These are phyloP conservation scores for Phytophthora crassamura DNA, from an alignment of 352 stramenopile species.

Conservation along the genomic window DNA sequence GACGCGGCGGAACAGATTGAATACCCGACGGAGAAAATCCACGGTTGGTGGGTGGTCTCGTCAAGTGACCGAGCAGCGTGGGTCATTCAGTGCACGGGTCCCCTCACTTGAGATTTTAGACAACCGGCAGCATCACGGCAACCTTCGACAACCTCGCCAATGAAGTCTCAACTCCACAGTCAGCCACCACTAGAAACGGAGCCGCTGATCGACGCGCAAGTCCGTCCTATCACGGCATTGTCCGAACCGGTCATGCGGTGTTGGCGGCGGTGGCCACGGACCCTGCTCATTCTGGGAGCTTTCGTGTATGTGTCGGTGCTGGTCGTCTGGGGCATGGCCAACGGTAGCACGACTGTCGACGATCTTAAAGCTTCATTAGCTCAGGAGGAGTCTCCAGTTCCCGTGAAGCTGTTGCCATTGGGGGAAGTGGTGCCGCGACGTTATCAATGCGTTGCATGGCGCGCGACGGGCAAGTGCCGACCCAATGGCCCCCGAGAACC, in stretches of 20 bases:
- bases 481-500: slow-evolving; percentile 31
- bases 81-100: too few relatives aligned
- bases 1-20: slow-evolving; percentile 21
- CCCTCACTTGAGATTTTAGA: slow-evolving; percentile 24
- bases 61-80: neutral
- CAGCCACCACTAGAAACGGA: slow-evolving; percentile 14
- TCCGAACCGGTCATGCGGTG: slow-evolving; percentile 1
- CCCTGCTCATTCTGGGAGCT: slow-evolving; percentile 7
- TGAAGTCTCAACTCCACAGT: slow-evolving; percentile 4
- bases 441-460: slow-evolving; percentile 35
- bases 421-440: slow-evolving; percentile 10
- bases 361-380: neutral
- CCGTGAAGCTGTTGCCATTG: slow-evolving; percentile 8
- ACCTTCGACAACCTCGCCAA: neutral
- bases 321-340: slow-evolving; percentile 20
- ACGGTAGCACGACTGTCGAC: slow-evolving; percentile 10
- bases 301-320: slow-evolving; percentile 24
- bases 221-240: slow-evolving; percentile 5
- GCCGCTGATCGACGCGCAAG: slow-evolving; percentile 14
- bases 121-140: neutral
- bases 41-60: neutral
- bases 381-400: neutral
- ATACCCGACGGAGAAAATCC: slow-evolving; percentile 19
- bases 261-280: slow-evolving; percentile 19
- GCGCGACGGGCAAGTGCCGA: slow-evolving; percentile 29